Evolutionary conservation across 2,329 filamentous ascomycete genomes (phyloP), one percentile per base, ranked within the genome.

Genomic region (Colletotrichum somersetense): DNA sequence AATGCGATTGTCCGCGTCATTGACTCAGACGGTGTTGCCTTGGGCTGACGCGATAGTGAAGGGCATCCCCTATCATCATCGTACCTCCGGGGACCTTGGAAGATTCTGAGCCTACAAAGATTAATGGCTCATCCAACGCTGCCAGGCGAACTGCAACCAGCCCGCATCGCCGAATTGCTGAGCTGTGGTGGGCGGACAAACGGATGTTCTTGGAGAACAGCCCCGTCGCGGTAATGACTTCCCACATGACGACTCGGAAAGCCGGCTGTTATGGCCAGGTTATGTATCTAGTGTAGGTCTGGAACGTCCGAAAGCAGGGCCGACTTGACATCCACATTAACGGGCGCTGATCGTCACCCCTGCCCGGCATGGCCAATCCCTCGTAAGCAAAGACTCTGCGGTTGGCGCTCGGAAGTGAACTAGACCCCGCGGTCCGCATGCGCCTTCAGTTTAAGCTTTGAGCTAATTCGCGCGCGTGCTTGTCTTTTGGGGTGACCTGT

Each of bases 401-500:
- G 35, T 35, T 6, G 46, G 12, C 12, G 1, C 4, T 42, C 46
- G 20, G 8, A 38, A 40, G 59, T 44, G n/a, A 38, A 30, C 30
- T 4, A 30, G n/a, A 3, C 59, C 59, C 33, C 59, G 5, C 30
- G 30, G 44, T 11, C 44, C 46, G 42, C 42, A 16, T 7, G 5
- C 16, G n/a, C 8, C n/a, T n/a, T 20, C 5, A 26, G 12, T 6
- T 12, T 26, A 14, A 40, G 3, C 8, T 44, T 52, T 40, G 48
- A 33, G 33, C 55, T 12, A 12, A 14, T 26, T 48, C 33, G 40
- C 16, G 20, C 14, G 20, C 14, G n/a, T 30, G 30, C 16, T 50
- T 57, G 50, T 65, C 65, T 18, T 42, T 53, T 38, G 52, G 7
- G 44, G 64, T 35, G 58, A 67, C 44, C 68, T 52, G 3, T 40